Percentiles rank a stretch among this genome's conserved stretches.
Conservation (phyloP, 2,329 filamentous ascomycete genomes). For the Apiospora marii region DNA sequence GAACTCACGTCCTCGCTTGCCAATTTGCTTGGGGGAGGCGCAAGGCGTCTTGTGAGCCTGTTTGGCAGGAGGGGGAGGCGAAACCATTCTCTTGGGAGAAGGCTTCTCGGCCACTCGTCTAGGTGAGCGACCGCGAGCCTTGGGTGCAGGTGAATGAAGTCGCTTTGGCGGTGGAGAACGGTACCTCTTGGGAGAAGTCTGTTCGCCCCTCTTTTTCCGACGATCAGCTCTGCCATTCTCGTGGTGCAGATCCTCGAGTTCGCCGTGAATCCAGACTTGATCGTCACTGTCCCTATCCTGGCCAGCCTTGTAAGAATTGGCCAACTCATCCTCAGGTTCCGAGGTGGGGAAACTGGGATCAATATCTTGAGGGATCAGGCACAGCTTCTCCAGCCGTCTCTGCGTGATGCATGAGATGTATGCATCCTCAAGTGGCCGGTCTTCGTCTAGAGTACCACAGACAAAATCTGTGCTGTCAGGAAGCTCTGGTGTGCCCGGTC, state of each 20-base stretch:
- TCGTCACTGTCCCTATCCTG: slow-evolving; percentile 75
- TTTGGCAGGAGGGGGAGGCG: not conserved
- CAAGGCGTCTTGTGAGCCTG: not conserved
- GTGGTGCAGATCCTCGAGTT: slow-evolving; percentile 71
- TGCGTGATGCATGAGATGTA: slow-evolving; percentile 87
- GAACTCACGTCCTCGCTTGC: slow-evolving; percentile 40
- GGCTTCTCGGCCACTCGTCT: slow-evolving; percentile 68
- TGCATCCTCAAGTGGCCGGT: slow-evolving; percentile 90
- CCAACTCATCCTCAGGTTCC: slow-evolving; percentile 86
- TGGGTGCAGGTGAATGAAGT: slow-evolving; percentile 59
- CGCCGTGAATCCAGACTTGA: slow-evolving; percentile 73
- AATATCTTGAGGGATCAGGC: slow-evolving; percentile 90
- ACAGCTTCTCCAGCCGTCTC: slow-evolving; percentile 81
- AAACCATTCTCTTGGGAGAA: slow-evolving; percentile 68
- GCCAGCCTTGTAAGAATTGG: slow-evolving; percentile 68
- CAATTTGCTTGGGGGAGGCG: slow-evolving; percentile 22
- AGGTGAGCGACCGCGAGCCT: slow-evolving; percentile 61
- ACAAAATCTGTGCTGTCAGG: slow-evolving; percentile 99
- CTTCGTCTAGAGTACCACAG: slow-evolving; percentile 96
- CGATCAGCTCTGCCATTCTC: slow-evolving; percentile 59
- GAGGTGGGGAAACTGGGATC: slow-evolving; percentile 97
- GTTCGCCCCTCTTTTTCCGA: slow-evolving; percentile 58
- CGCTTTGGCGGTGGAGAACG: slow-evolving; percentile 61
- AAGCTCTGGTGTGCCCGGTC: slow-evolving; percentile 78
- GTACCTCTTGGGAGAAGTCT: slow-evolving; percentile 67